Percentiles rank a stretch among this genome's conserved stretches.
Evolutionary conservation across 164 flowering plant species (phyloP).

Genomic region (Vitis riparia): DNA sequence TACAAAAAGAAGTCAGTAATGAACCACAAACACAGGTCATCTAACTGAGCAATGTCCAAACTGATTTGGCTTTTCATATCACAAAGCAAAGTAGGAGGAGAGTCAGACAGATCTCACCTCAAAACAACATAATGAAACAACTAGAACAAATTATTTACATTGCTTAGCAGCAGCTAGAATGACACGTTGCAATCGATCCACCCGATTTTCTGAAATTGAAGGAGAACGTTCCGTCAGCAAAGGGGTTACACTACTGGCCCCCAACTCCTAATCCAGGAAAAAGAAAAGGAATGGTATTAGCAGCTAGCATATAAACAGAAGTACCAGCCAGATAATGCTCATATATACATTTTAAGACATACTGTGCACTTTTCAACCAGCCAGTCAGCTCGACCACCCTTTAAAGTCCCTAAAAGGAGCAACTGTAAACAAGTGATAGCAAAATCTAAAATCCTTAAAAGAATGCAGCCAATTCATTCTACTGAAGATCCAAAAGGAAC

Average conservation of each 20-base stretch:
- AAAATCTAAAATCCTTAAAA: background rate
- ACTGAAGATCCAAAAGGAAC: constrained; percentile 15
- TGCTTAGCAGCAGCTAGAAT: constrained; percentile 84
- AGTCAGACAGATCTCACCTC: background rate
- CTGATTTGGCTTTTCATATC: background rate
- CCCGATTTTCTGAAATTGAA: constrained; percentile 70
- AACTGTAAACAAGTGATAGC: background rate
- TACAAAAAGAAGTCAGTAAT: no score
- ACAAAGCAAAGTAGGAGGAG: background rate
- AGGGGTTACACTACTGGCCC: constrained; percentile 87
- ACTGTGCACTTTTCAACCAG: constrained; percentile 97
- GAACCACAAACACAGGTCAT: background rate
- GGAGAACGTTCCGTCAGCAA: constrained; percentile 84
- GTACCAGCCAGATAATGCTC: background rate
- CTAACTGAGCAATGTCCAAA: background rate
- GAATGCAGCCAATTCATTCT: constrained; percentile 2
- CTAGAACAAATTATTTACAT: constrained; percentile 36
- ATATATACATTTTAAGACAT: constrained; percentile 19
- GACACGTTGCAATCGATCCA: constrained; percentile 80
- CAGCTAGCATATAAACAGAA: background rate
- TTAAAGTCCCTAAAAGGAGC: constrained; percentile 61
- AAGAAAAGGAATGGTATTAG: constrained; percentile 1
- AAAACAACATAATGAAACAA: background rate
- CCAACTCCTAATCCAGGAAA: constrained; percentile 66
- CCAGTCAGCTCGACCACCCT: constrained; percentile 97